Evolutionary conservation across 2,329 filamentous ascomycete genomes (phyloP), one percentile per base, ranked within the genome.

Genomic region (Xylaria sp.): DNA sequence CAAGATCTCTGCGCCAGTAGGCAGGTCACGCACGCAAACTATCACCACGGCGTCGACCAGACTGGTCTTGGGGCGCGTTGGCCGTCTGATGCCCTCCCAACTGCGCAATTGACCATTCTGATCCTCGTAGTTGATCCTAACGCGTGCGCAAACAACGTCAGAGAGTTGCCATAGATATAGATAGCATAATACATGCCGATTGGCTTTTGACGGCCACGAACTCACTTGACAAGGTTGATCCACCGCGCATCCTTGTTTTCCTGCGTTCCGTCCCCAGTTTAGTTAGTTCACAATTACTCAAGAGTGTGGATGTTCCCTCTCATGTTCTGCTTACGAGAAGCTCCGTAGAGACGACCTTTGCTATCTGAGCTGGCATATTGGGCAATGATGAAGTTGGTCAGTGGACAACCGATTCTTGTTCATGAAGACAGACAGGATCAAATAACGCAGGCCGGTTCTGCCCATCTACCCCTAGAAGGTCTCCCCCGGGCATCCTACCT

Each of bases 171-270:
- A 18, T 51, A 19, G 18, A n/a, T 9, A n/a, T 51, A 19, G 18
- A n/a, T 9, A n/a, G 47, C 23, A 30, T 30, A 30, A 30, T 16
- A 16, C 16, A 30, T 30, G 23, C 23, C 23, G 23, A 35, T 16
- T 13, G 16, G 23, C 57, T 35, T 30, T 30, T 16, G 23, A 3
- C 8, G 23, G 37, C 50, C 23, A 30, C 39, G 23, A 37, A 66
- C 69, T 64, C 44, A 71, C 69, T 71, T 70, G 5, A 70, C 66
- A 8, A 71, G 58, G 44, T 71, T 71, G 62, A 71, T 68, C 69
- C 69, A 71, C 42, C 67, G 67, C 11, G 69, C 69, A 57, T 71
- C 69, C 58, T 70, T 70, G 54, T 70, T 70, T 23, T 71, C 69
- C 69, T 71, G 37, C 1, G 37, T 55, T 19, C 7, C 19, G 30